Conservation (phyloP, 192 early-diverging fungal genomes). For the Backusella circina region DNA sequence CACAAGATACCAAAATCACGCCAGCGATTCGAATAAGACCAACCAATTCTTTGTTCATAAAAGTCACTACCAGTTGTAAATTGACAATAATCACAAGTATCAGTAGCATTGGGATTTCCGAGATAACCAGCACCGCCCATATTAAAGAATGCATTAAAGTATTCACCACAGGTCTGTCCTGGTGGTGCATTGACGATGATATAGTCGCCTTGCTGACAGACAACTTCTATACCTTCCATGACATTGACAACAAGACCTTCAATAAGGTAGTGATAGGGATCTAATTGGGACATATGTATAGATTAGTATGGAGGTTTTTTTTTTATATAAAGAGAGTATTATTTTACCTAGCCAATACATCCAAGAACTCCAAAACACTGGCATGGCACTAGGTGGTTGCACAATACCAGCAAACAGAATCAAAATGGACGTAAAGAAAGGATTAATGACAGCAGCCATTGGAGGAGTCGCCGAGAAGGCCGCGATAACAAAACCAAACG, state of each 20-base stretch:
- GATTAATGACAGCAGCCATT: slow-evolving; percentile 58
- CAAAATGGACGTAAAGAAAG: slow-evolving; percentile 56
- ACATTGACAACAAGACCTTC: slow-evolving; percentile 59
- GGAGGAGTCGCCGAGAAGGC: slow-evolving; percentile 50
- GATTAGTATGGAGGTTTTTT: neutral
- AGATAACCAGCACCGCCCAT: slow-evolving; percentile 56
- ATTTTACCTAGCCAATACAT: slow-evolving; percentile 48
- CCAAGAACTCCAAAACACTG: slow-evolving; percentile 59
- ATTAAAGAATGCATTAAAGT: slow-evolving; percentile 39
- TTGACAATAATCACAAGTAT: slow-evolving; percentile 47
- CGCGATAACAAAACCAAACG: slow-evolving; percentile 44
- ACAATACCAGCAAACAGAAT: slow-evolving; percentile 64
- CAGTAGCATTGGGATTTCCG: slow-evolving; percentile 43
- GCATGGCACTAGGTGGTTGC: slow-evolving; percentile 53
- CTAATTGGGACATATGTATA: slow-evolving; percentile 4
- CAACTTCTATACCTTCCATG: slow-evolving; percentile 44
- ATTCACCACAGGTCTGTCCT: slow-evolving; percentile 44
- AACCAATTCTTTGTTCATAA: slow-evolving; percentile 34
- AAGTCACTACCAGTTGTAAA: slow-evolving; percentile 36
- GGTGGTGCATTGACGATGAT: slow-evolving; percentile 41
- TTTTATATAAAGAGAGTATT: neutral
- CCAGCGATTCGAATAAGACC: slow-evolving; percentile 54
- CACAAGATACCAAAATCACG: slow-evolving; percentile 58
- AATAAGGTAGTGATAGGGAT: slow-evolving; percentile 56
- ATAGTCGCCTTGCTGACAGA: slow-evolving; percentile 42